phyloP scores from a whole-genome alignment of 257 asterid species.

The Nicotiana attenuata region DNA sequence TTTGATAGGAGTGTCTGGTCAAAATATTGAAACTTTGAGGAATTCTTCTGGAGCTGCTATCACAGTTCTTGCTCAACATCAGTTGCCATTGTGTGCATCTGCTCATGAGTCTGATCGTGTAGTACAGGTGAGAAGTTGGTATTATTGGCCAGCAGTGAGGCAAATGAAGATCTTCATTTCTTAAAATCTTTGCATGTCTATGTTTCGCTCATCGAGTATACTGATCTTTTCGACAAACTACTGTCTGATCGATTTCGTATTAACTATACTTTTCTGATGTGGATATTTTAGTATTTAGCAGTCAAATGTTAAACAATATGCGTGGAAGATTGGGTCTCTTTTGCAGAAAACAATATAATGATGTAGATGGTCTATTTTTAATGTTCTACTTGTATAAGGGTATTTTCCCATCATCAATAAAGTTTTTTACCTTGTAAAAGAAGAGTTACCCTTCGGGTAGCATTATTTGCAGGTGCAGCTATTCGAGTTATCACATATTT shows the following conservation, averaged over 20 bases:
- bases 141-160: neutral
- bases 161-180: neutral
- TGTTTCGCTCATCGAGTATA: neutral
- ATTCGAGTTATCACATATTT: neutral
- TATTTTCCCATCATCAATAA: neutral
- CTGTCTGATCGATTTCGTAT: neutral
- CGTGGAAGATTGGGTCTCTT: neutral
- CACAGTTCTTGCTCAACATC: constrained; percentile 81
- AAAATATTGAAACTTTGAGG: constrained; percentile 83
- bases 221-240: neutral
- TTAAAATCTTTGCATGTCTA: neutral
- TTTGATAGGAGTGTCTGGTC: constrained; percentile 91
- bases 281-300: neutral
- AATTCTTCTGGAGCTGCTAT: constrained; percentile 74
- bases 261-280: neutral
- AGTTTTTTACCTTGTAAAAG: neutral
- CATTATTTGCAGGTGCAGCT: neutral
- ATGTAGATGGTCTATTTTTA: neutral
- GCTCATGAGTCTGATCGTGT: constrained; percentile 93
- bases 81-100: constrained; percentile 93
- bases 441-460: neutral
- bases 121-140: constrained; percentile 61
- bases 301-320: neutral
- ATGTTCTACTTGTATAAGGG: neutral
- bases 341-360: neutral